Percentiles rank a stretch among this genome's conserved stretches.
These are phyloP conservation scores for Brassica juncea DNA, from an alignment of 345 rosid species.

Conservation along the genomic window DNA sequence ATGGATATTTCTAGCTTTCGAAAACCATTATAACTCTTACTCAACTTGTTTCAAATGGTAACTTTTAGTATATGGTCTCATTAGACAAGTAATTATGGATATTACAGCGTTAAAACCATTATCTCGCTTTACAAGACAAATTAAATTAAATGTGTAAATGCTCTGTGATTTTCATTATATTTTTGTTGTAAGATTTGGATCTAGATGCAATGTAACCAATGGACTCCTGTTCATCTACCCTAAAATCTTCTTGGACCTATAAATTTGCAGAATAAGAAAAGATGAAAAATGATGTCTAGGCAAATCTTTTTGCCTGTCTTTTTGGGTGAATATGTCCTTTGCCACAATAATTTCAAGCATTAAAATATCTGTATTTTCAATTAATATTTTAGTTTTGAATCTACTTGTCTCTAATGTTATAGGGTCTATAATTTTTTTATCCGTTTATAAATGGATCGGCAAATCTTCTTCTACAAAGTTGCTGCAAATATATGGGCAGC, in stretches of 20 bases:
- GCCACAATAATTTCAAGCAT: conserved; percentile 33
- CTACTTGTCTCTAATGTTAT: conserved; percentile 36
- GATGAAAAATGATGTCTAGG: conserved; percentile 42
- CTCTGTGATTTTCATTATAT: not conserved
- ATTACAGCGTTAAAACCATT: not conserved
- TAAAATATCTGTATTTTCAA: conserved; percentile 13
- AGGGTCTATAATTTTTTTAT: conserved; percentile 32
- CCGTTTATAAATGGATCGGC: not conserved
- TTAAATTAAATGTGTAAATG: not conserved
- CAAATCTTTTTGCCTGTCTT: conserved; percentile 38
- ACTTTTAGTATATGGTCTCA: not conserved
- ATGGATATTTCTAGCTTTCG: not conserved
- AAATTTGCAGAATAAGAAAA: conserved; percentile 21
- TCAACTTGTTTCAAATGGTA: not conserved
- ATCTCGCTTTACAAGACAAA: not conserved
- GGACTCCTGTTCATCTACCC: conserved; percentile 6
- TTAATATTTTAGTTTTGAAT: conserved; percentile 4
- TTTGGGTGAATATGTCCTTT: conserved; percentile 29
- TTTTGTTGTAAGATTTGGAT: conserved; percentile 20
- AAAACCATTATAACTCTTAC: not conserved
- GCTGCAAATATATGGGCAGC: conserved; percentile 41
- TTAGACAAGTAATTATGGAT: not conserved
- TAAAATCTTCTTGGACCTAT: conserved; percentile 30
- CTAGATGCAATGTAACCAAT: conserved; percentile 34
- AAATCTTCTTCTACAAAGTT: conserved; percentile 40